These are phyloP conservation scores for Solanum phureja DNA, from an alignment of 257 asterid genomes.

Conservation along the genomic window DNA sequence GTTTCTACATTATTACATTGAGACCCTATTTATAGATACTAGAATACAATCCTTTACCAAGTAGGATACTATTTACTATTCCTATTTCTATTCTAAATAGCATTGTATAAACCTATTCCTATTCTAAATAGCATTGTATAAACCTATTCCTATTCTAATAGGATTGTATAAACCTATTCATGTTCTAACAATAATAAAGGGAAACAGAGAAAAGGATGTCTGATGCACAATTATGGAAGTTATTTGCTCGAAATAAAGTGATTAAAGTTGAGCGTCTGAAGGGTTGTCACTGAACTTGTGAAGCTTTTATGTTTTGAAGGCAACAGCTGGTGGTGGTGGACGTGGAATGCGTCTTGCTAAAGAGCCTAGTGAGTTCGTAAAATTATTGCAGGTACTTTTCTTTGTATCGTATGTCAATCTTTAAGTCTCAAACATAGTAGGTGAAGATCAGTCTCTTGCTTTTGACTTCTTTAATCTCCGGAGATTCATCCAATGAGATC, in stretches of 20 bases:
- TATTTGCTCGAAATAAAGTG: background rate
- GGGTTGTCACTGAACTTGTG: background rate
- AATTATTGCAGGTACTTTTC: conserved; percentile 74
- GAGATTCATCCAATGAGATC: background rate
- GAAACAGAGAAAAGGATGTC: background rate
- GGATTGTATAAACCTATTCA: too few species aligned
- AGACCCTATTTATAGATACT: too few species aligned
- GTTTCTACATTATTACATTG: too few species aligned
- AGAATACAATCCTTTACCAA: too few species aligned
- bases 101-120: too few species aligned
- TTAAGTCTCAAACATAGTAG: background rate
- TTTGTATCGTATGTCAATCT: background rate
- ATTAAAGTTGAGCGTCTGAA: background rate
- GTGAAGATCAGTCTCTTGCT: background rate
- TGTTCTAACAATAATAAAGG: background rate
- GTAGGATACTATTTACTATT: too few species aligned
- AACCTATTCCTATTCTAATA: too few species aligned
- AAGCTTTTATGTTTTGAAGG: conserved; percentile 36
- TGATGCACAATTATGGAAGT: background rate
- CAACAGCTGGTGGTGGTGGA: conserved; percentile 99
- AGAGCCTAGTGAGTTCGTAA: conserved; percentile 88
- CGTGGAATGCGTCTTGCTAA: conserved; percentile 99
- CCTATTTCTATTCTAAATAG: too few species aligned
- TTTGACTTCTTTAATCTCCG: background rate
- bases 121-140: too few species aligned